Conservation (phyloP, 129 eudicot genomes). For the Tanacetum coccineum region DNA sequence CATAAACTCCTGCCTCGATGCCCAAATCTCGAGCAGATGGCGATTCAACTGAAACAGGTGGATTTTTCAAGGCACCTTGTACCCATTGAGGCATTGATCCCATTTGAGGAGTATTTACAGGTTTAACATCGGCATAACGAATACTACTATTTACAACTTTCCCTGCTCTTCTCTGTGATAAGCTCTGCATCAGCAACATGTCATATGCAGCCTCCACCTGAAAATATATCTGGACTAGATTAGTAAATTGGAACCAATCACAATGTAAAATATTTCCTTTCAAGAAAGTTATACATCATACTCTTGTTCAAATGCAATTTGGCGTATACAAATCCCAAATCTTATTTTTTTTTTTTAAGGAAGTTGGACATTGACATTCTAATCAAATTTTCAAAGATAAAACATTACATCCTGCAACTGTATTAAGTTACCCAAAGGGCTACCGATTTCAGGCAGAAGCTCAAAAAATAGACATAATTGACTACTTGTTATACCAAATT, state of each 20-base stretch:
- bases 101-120: conserved; percentile 56
- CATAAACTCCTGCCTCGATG: conserved; percentile 89
- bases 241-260: neutral
- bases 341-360: no score
- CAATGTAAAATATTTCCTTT: neutral
- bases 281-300: no score
- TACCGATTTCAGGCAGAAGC: no score
- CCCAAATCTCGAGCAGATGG: conserved; percentile 81
- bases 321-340: no score
- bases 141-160: conserved; percentile 79
- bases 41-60: conserved; percentile 61
- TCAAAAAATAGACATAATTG: no score
- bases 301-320: no score
- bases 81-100: conserved; percentile 88
- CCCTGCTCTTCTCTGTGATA: conserved; percentile 90
- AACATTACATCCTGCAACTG: no score
- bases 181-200: conserved; percentile 90
- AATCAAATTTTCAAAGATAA: no score
- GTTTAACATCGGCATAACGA: conserved; percentile 92
- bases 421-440: no score
- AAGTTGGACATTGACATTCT: no score
- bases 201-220: conserved; percentile 99
- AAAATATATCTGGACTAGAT: conserved; percentile 2
- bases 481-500: no score
- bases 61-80: conserved; percentile 50